Evolutionary conservation across 768 basidiomycete genomes (phyloP).

Genomic region (Tremella fuciformis): DNA sequence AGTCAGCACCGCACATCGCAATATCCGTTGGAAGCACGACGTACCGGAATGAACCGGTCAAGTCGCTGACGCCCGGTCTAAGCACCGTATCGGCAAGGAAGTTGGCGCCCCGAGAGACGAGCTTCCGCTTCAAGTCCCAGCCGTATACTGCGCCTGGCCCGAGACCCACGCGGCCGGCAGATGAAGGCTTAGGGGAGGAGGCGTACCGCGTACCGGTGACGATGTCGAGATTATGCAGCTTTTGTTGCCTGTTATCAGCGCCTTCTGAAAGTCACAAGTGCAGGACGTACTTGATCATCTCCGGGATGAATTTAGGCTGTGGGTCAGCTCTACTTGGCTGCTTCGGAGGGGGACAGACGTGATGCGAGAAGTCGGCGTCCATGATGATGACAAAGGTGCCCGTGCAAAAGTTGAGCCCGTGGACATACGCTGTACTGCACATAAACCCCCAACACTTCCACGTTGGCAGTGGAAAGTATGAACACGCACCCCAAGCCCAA

Average conservation of each 20-base stretch:
- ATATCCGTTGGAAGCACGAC: constrained; percentile 34
- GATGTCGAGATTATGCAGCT: constrained; percentile 82
- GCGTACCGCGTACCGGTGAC: constrained; percentile 90
- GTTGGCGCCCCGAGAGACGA: constrained; percentile 84
- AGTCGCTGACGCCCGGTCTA: constrained; percentile 79
- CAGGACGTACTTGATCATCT: constrained; percentile 47
- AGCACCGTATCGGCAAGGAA: constrained; percentile 82
- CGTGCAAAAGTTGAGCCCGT: constrained; percentile 81
- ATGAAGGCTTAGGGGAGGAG: constrained; percentile 34
- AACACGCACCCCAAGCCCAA: constrained; percentile 74
- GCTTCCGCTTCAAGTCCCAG: constrained; percentile 85
- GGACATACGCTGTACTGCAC: constrained; percentile 80
- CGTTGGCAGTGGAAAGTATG: not conserved
- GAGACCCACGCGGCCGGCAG: constrained; percentile 56
- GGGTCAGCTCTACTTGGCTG: not conserved
- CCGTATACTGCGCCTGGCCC: constrained; percentile 82
- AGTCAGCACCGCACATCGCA: not conserved
- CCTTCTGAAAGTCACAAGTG: not conserved
- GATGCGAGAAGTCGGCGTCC: constrained; percentile 96
- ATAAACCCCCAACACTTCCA: not conserved
- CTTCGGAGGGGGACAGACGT: constrained; percentile 56
- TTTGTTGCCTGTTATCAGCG: constrained; percentile 62
- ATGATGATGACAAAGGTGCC: constrained; percentile 95
- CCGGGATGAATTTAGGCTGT: constrained; percentile 90
- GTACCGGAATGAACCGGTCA: constrained; percentile 86